Conservation (phyloP, 306 rosid genomes). For the Corylus avellana region DNA sequence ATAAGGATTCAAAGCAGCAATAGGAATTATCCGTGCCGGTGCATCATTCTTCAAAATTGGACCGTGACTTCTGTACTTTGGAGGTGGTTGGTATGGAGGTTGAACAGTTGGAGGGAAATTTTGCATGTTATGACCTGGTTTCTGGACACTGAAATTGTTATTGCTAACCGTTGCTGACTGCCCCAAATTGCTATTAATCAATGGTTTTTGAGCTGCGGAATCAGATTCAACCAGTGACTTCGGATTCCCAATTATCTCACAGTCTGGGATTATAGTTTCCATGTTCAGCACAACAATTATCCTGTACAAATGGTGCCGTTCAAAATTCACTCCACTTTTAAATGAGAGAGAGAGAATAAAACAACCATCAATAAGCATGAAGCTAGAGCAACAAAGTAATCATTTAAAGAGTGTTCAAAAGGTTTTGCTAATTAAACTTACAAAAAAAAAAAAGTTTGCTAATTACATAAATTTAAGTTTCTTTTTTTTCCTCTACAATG, state of each 20-base stretch:
- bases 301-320: slow-evolving; percentile 45
- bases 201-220: slow-evolving; percentile 38
- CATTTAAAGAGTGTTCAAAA: slow-evolving; percentile 2
- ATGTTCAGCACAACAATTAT: slow-evolving; percentile 76
- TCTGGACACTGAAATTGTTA: slow-evolving; percentile 35
- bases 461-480: slow-evolving; percentile 11
- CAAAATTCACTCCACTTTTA: slow-evolving; percentile 2
- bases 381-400: slow-evolving; percentile 7
- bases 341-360: background rate
- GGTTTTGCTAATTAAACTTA: no score
- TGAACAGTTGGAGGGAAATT: slow-evolving; percentile 77
- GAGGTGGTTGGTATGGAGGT: slow-evolving; percentile 84
- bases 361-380: background rate
- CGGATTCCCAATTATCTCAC: slow-evolving; percentile 80
- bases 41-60: slow-evolving; percentile 90
- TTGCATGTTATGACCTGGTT: slow-evolving; percentile 39
- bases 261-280: slow-evolving; percentile 77
- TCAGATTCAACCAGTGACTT: slow-evolving; percentile 45
- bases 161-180: slow-evolving; percentile 39
- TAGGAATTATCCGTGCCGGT: slow-evolving; percentile 85
- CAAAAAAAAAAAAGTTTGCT: slow-evolving; percentile 3
- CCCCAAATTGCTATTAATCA: slow-evolving; percentile 32
- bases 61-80: slow-evolving; percentile 71
- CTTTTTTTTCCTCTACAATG: background rate
- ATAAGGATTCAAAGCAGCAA: slow-evolving; percentile 87